Evolutionary conservation across 177 flowering plant genomes (phyloP).

Genomic region (Vitis hybrid): DNA sequence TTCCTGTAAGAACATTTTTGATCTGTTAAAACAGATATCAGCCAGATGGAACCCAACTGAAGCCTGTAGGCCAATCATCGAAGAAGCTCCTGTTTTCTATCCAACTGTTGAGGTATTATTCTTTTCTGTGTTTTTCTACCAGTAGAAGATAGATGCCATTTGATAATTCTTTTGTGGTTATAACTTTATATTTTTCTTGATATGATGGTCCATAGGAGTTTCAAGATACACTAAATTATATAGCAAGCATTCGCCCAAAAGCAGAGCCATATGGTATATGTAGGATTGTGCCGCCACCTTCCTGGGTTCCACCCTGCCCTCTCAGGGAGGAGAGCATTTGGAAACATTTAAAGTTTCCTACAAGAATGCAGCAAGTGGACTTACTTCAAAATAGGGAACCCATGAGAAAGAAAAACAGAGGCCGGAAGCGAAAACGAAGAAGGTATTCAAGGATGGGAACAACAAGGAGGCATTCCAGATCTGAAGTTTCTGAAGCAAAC

Average conservation of each 20-base stretch:
- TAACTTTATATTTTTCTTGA: not conserved
- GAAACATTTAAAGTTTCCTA: slow-evolving; percentile 63
- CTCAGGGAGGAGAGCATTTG: slow-evolving; percentile 64
- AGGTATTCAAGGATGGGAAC: slow-evolving; percentile 41
- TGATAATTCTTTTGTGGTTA: not conserved
- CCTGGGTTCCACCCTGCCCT: slow-evolving; percentile 80
- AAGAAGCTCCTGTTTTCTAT: slow-evolving; percentile 83
- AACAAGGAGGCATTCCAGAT: slow-evolving; percentile 32
- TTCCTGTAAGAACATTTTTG: slow-evolving; percentile 1
- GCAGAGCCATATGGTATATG: slow-evolving; percentile 88
- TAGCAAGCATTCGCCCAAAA: slow-evolving; percentile 56
- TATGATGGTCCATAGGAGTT: slow-evolving; percentile 49
- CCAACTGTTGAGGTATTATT: slow-evolving; percentile 69
- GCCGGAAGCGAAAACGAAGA: slow-evolving; percentile 61
- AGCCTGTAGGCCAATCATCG: slow-evolving; percentile 64
- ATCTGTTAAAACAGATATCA: slow-evolving; percentile 43
- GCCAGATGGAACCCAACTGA: slow-evolving; percentile 76
- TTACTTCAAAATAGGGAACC: slow-evolving; percentile 89
- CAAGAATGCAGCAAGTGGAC: slow-evolving; percentile 73
- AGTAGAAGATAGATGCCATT: not conserved
- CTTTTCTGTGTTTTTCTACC: not conserved
- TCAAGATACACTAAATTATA: slow-evolving; percentile 70
- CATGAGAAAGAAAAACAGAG: slow-evolving; percentile 52
- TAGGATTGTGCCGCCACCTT: slow-evolving; percentile 84
- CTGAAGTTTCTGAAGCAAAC: slow-evolving; percentile 41